Evolutionary conservation across 2,329 filamentous ascomycete genomes (phyloP).

Genomic region (Xylaria sp.): DNA sequence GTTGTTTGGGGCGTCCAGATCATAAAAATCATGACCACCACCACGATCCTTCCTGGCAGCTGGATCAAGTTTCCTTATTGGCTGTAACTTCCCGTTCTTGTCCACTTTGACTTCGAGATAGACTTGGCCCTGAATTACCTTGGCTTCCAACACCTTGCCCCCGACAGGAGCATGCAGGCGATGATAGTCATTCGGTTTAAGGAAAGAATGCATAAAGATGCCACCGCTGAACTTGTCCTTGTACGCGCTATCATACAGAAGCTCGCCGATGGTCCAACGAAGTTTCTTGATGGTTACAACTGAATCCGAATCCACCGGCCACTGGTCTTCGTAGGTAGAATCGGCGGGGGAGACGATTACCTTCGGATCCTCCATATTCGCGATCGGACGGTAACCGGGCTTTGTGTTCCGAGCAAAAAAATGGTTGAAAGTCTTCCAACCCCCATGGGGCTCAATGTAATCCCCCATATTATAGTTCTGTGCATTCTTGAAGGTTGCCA

Average conservation of each 20-base stretch:
- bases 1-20: not conserved
- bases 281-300: conserved; percentile 6
- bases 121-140: conserved; percentile 20
- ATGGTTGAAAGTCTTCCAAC: conserved; percentile 30
- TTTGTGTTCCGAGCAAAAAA: conserved; percentile 24
- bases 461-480: not conserved
- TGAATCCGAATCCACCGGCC: conserved; percentile 1
- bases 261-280: conserved; percentile 7
- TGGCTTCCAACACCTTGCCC: conserved; percentile 18
- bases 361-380: not conserved
- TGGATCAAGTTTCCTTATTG: not conserved
- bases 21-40: too few relatives aligned
- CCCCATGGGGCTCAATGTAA: conserved; percentile 14
- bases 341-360: conserved; percentile 14
- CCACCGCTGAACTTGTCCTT: conserved; percentile 1
- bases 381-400: conserved; percentile 15
- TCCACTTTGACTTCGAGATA: conserved; percentile 14
- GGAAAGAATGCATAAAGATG: conserved; percentile 25
- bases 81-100: not conserved
- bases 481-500: conserved; percentile 3
- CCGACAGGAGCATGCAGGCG: conserved; percentile 22
- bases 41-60: not conserved
- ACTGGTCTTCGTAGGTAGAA: conserved; percentile 10
- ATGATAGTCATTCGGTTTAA: conserved; percentile 21
- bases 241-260: conserved; percentile 3